Base-by-base conservation (phyloP, 2,329 filamentous ascomycete genomes). In the Plenodomus lindquistii region DNA sequence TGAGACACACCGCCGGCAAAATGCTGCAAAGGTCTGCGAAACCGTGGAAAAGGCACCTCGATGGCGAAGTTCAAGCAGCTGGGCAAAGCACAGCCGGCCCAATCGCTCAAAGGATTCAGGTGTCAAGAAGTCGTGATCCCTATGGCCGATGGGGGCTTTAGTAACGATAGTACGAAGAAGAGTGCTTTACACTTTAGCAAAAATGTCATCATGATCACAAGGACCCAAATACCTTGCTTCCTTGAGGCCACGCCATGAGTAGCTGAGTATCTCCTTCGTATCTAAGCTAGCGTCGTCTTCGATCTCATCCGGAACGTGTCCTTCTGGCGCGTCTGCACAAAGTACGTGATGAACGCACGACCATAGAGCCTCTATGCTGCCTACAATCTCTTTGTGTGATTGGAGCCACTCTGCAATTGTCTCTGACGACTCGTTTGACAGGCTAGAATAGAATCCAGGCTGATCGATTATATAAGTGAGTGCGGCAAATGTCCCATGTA, bases 321-420 rank as follows among this genome's bases (percentile, higher is more conserved):
- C 93, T 73, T 99, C 94, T 0, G 95, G 94, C 1, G 94, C 96
- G 72, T 97, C 94, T 54, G 96, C 87, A 64, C 94, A 99, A 1
- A 99, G 81, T 3, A 95, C 84, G 43, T 85, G 81, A 59, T 83
- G 83, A 4, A 97, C 90, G 20, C 84, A 81, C 1, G 74, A 63
- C 94, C 94, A 99, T 6, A 96, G 83, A n/a, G 81, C 78, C 40
- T 79, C 74, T 48, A 91, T 88, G 50, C 81, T 79, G 1, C 65
- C 62, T 11, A 89, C 74, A 1, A 91, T 79, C 3, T 82, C 80
- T 2, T 69, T 54, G 53, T 87, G 84, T 1, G 85, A 50, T 1
- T 56, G 46, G 21, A 63, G 65, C 73, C 73, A 74, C n/a, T 42
- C 29, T 2, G 17, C n/a, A 31, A 59, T 42, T 38, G 37, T 19